Evolutionary conservation across 371 early-diverging fungal species (phyloP), one percentile per base, ranked within the genome.

Genomic region (Saksenaea vasiformis): DNA sequence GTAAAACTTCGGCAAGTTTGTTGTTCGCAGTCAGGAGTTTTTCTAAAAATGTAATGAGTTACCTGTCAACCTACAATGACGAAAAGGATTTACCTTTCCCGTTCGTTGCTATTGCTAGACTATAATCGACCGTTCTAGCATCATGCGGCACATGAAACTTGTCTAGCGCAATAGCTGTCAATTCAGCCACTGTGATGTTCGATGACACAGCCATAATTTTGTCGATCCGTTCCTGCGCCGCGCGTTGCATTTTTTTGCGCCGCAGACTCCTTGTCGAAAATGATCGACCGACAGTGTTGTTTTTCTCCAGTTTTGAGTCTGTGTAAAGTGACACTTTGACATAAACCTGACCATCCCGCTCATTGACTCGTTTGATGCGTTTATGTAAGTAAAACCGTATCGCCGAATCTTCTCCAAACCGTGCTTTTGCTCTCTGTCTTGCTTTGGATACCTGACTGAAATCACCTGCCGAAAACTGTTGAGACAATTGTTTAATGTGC

Each of bases 311-410:
- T 26, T 14, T 27, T 5, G 62, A 19, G 43, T 78, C 72, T 2
- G 71, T 64, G 36, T 74, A 74, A 35, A 70, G 72, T 1, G 80
- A 76, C 1, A 82, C 67, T 44, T 82, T 82, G 38, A 82, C 69
- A 61, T 77, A 79, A 8, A 79, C 64, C 54, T 76, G 74, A 10
- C 74, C 78, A 13, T 72, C 77, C 11, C 69, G 67, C 13, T 76
- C 75, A 31, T 79, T 73, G n/a, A 78, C 65, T 5, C 83, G 71
- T 36, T 72, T 73, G 58, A 87, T 85, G 54, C 84, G 78, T 34
- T 85, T 84, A 65, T 84, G 85, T 53, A 87, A 69, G 36, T 82
- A 74, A 64, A 83, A 74, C 38, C 80, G 72, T 47, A 86, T 74
- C 5, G 72, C 71, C 0, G 79, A 71, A 54, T 79, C 82, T 54